Evolutionary conservation across 768 basidiomycete species (phyloP).

Genomic region (Tubosaeta sp.): DNA sequence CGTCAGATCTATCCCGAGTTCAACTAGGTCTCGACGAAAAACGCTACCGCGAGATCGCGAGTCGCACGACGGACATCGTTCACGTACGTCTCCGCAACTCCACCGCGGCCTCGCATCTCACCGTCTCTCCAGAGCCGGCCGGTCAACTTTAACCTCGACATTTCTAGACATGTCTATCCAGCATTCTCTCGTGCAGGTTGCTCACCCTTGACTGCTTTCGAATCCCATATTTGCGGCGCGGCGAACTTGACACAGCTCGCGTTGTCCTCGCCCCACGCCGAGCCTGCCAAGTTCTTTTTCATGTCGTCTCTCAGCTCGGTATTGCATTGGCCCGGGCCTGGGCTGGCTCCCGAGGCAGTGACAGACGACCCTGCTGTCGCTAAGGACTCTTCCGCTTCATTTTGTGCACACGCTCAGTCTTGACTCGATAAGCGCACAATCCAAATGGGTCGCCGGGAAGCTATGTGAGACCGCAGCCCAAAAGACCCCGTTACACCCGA

Average conservation of each 20-base stretch:
- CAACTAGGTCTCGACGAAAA: slow-evolving; percentile 38
- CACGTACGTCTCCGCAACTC: slow-evolving; percentile 30
- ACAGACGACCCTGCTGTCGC: slow-evolving; percentile 22
- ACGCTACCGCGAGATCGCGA: slow-evolving; percentile 35
- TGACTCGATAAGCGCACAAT: slow-evolving; percentile 18
- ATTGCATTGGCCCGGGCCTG: slow-evolving; percentile 18
- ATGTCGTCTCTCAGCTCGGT: slow-evolving; percentile 43
- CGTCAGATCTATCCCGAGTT: slow-evolving; percentile 39
- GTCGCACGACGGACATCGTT: slow-evolving; percentile 40
- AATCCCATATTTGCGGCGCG: slow-evolving; percentile 45
- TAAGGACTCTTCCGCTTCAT: slow-evolving; percentile 17
- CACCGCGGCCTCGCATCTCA: not conserved
- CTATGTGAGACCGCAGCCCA: slow-evolving; percentile 34
- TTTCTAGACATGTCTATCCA: slow-evolving; percentile 15
- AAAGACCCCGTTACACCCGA: slow-evolving; percentile 18
- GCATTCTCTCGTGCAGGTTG: not conserved
- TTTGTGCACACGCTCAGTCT: not conserved
- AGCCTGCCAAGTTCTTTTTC: slow-evolving; percentile 45
- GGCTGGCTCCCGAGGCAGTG: slow-evolving; percentile 20
- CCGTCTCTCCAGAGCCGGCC: slow-evolving; percentile 44
- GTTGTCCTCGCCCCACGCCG: slow-evolving; percentile 32
- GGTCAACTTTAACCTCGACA: slow-evolving; percentile 48
- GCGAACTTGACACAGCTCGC: slow-evolving; percentile 48
- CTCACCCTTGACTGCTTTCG: slow-evolving; percentile 27
- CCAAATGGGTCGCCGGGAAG: slow-evolving; percentile 55